Percentiles rank a stretch among this genome's conserved stretches.
phyloP scores from a whole-genome alignment of 2,329 filamentous ascomycete species.

The Curvularia hawaiiensis region DNA sequence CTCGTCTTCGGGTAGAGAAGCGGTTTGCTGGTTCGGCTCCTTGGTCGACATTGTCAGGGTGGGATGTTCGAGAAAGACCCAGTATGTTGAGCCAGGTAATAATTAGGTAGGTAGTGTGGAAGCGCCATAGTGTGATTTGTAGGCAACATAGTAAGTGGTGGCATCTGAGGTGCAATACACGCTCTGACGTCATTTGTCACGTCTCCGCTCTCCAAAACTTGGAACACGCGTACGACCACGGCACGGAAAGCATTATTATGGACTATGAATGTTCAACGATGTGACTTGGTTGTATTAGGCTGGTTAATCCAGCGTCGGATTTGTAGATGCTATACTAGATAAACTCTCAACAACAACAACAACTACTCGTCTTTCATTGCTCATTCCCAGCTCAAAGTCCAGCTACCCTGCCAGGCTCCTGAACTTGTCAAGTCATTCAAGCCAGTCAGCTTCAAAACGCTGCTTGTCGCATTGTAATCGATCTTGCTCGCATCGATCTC shows the following conservation, averaged over 20 bases:
- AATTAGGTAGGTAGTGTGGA: neutral
- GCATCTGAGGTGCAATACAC: slow-evolving; percentile 5
- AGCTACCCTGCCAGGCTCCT: slow-evolving; percentile 64
- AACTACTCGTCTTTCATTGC: slow-evolving; percentile 23
- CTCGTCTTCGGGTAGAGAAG: slow-evolving; percentile 19
- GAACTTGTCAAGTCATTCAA: slow-evolving; percentile 55
- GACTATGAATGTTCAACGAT: neutral
- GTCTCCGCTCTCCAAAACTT: slow-evolving; percentile 24
- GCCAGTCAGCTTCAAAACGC: slow-evolving; percentile 58
- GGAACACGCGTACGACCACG: slow-evolving; percentile 17
- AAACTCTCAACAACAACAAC: neutral
- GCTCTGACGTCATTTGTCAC: slow-evolving; percentile 30
- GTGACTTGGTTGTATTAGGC: neutral
- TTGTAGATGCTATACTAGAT: neutral
- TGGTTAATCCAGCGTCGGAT: slow-evolving; percentile 2
- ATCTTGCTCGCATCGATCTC: slow-evolving; percentile 52
- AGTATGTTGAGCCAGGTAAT: neutral
- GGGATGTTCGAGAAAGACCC: neutral
- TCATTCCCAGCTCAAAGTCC: slow-evolving; percentile 62
- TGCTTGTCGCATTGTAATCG: slow-evolving; percentile 54
- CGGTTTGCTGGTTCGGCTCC: slow-evolving; percentile 4
- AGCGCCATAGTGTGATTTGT: slow-evolving; percentile 1
- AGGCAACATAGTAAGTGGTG: neutral
- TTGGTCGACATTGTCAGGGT: slow-evolving; percentile 18
- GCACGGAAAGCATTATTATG: neutral